Conservation (phyloP, 2,329 filamentous ascomycete species). For the Endothia cerciana region DNA sequence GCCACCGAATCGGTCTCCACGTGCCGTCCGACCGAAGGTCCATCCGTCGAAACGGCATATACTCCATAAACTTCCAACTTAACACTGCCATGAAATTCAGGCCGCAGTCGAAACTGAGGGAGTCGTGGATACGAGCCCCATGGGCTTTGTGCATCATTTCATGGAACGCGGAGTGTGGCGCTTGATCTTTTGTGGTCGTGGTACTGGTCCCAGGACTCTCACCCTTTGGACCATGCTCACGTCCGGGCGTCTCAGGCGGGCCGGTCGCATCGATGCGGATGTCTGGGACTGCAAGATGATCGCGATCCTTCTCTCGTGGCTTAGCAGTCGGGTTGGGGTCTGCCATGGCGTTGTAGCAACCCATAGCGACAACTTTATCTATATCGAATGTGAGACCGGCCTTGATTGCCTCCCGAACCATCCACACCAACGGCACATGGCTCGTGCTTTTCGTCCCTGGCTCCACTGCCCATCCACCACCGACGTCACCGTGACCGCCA, state of each 20-base stretch:
- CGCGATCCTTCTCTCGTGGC: neutral
- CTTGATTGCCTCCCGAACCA: constrained; percentile 61
- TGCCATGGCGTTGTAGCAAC: constrained; percentile 57
- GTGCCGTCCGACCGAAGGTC: constrained; percentile 72
- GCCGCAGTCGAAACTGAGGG: constrained; percentile 66
- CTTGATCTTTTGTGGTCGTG: constrained; percentile 28
- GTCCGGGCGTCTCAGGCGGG: constrained; percentile 29
- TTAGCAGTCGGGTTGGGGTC: constrained; percentile 18
- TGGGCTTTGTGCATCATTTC: constrained; percentile 62
- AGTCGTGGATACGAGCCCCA: constrained; percentile 67
- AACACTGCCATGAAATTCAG: constrained; percentile 59
- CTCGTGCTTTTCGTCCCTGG: constrained; percentile 63
- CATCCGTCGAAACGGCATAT: constrained; percentile 80
- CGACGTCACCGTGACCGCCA: constrained; percentile 78
- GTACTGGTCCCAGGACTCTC: constrained; percentile 18
- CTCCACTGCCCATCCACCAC: constrained; percentile 72
- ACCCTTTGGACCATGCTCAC: constrained; percentile 8
- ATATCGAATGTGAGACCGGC: constrained; percentile 74
- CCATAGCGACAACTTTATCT: constrained; percentile 67
- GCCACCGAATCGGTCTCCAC: constrained; percentile 83
- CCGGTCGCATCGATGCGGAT: constrained; percentile 41
- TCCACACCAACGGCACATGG: constrained; percentile 68
- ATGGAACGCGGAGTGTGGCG: constrained; percentile 50
- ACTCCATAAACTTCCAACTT: constrained; percentile 80
- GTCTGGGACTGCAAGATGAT: constrained; percentile 33